Conservation (phyloP, 352 stramenopile species). For the Phytophthora citricola region DNA sequence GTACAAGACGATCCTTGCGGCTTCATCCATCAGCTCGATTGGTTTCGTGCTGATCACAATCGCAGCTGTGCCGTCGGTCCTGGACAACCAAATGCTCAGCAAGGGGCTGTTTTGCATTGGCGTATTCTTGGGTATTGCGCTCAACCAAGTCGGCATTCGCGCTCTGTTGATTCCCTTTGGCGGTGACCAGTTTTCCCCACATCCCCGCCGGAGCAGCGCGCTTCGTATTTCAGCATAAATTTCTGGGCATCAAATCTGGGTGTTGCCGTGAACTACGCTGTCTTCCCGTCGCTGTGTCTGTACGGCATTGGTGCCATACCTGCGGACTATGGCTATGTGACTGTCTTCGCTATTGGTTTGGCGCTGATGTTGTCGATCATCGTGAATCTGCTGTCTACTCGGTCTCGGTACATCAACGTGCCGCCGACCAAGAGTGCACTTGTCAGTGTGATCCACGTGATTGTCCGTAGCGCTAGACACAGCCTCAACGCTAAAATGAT, state of each 20-base stretch:
- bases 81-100: conserved; percentile 33
- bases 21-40: conserved; percentile 42
- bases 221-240: conserved; percentile 22
- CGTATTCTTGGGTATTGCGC: conserved; percentile 55
- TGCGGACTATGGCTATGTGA: conserved; percentile 35
- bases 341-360: conserved; percentile 68
- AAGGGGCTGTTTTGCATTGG: conserved; percentile 61
- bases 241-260: conserved; percentile 84
- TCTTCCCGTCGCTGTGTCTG: conserved; percentile 76
- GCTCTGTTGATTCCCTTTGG: conserved; percentile 64
- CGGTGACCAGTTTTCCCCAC: conserved; percentile 24
- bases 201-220: conserved; percentile 12
- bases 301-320: conserved; percentile 67
- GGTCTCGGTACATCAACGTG: conserved; percentile 54
- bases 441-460: conserved; percentile 46
- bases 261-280: conserved; percentile 69
- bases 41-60: conserved; percentile 59
- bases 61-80: conserved; percentile 45
- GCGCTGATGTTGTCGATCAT: conserved; percentile 43
- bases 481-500: conserved; percentile 42
- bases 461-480: conserved; percentile 32
- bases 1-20: conserved; percentile 34
- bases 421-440: conserved; percentile 44
- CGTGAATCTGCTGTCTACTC: conserved; percentile 42
- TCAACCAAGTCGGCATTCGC: conserved; percentile 57